Evolutionary conservation across 768 basidiomycete species (phyloP).

Genomic region (Mycena indigotica): DNA sequence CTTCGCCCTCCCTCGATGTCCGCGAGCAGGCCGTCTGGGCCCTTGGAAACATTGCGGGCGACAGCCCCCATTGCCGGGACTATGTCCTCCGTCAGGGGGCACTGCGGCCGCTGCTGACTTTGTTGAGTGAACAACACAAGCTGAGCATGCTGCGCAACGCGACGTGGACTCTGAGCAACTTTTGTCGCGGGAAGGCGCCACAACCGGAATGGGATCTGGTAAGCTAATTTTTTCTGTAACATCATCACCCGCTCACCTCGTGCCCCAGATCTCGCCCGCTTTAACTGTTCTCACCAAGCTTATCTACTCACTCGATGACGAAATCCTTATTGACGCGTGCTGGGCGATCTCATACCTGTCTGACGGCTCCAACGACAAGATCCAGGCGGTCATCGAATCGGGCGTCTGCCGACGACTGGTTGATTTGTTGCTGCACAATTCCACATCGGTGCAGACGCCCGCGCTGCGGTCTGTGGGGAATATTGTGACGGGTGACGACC

Average conservation of each 20-base stretch:
- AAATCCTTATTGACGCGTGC: slow-evolving; percentile 98
- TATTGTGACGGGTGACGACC: slow-evolving; percentile 98
- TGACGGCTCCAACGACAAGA: slow-evolving; percentile 98
- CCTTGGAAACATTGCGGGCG: slow-evolving; percentile 97
- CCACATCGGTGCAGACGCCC: slow-evolving; percentile 96
- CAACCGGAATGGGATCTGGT: slow-evolving; percentile 99
- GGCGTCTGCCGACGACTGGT: slow-evolving; percentile 97
- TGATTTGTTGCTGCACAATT: slow-evolving; percentile 93
- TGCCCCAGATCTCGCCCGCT: slow-evolving; percentile 89
- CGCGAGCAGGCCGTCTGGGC: slow-evolving; percentile 99
- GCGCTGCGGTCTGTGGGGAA: slow-evolving; percentile 98
- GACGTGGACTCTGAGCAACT: slow-evolving; percentile 99
- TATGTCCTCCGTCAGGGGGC: slow-evolving; percentile 95
- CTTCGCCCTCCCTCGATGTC: slow-evolving; percentile 93
- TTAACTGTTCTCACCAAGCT: slow-evolving; percentile 95
- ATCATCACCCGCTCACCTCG: slow-evolving; percentile 3
- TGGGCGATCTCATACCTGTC: slow-evolving; percentile 99
- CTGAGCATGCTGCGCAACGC: slow-evolving; percentile 98
- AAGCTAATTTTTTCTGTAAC: slow-evolving; percentile 31
- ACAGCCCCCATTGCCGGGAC: slow-evolving; percentile 96
- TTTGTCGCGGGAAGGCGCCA: slow-evolving; percentile 96
- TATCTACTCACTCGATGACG: slow-evolving; percentile 98
- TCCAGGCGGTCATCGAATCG: slow-evolving; percentile 98
- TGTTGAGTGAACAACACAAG: slow-evolving; percentile 96
- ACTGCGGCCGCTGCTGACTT: slow-evolving; percentile 83